Evolutionary conservation across 2,329 filamentous ascomycete species (phyloP).

Genomic region (Cryphonectria nitschkei): DNA sequence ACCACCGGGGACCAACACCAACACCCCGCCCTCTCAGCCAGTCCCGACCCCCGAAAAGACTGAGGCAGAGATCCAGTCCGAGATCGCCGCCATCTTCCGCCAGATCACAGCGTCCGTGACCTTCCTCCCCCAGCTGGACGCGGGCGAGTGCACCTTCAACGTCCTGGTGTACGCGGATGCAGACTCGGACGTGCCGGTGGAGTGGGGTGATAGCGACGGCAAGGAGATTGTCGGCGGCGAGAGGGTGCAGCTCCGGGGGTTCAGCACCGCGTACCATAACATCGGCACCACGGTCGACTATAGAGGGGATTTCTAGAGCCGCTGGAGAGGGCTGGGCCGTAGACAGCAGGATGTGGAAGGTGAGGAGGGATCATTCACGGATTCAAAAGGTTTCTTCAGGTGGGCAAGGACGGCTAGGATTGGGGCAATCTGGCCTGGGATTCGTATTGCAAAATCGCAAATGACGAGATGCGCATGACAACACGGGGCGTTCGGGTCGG

Average conservation of each 20-base stretch:
- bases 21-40: conserved; percentile 31
- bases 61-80: conserved; percentile 89
- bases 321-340: neutral
- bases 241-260: conserved; percentile 92
- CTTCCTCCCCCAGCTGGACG: conserved; percentile 83
- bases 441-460: neutral
- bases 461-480: conserved; percentile 2
- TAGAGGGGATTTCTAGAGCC: conserved; percentile 27
- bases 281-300: conserved; percentile 98
- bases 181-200: conserved; percentile 92
- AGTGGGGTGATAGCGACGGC: conserved; percentile 98
- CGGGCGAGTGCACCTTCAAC: conserved; percentile 97
- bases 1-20: conserved; percentile 33
- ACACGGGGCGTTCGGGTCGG: conserved; percentile 4
- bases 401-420: neutral
- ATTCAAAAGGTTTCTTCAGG: neutral
- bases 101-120: conserved; percentile 98
- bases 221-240: conserved; percentile 96
- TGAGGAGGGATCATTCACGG: neutral
- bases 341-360: neutral
- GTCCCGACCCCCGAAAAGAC: conserved; percentile 70
- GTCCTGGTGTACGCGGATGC: conserved; percentile 97
- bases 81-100: conserved; percentile 95
- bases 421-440: neutral
- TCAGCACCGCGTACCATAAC: conserved; percentile 91